Percentiles rank a stretch among this genome's conserved stretches.
phyloP scores from a whole-genome alignment of 441 rosid species.

The Pelargonium cotyledonis region DNA sequence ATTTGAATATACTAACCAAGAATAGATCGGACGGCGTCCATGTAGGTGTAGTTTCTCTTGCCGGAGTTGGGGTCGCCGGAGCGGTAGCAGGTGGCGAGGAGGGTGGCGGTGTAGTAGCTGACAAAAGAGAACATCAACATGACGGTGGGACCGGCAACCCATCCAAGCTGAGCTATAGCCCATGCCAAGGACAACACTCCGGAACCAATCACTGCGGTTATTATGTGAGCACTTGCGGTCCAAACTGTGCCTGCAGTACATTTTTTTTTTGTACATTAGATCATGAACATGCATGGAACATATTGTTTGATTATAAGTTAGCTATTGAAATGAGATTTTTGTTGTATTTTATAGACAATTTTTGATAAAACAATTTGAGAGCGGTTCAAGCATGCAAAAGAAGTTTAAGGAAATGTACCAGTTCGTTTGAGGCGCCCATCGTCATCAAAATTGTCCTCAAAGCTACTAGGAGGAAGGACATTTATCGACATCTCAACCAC shows the following conservation, averaged over 20 bases:
- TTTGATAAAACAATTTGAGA: too few species aligned
- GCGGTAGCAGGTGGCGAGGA: conserved; percentile 69
- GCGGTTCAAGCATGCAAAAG: too few species aligned
- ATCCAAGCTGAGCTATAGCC: conserved; percentile 9
- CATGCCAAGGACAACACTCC: conserved; percentile 13
- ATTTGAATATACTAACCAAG: conserved; percentile 37
- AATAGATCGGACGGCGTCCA: conserved; percentile 69
- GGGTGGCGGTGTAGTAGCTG: conserved; percentile 61
- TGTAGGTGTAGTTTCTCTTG: conserved; percentile 71
- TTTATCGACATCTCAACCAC: conserved; percentile 21
- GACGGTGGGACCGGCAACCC: conserved; percentile 6
- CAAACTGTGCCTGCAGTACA: neutral
- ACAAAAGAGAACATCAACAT: conserved; percentile 45
- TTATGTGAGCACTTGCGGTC: conserved; percentile 9
- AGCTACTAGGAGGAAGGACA: conserved; percentile 17
- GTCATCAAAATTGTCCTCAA: conserved; percentile 25
- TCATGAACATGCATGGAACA: neutral
- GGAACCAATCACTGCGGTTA: conserved; percentile 10
- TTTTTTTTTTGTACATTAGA: too few species aligned
- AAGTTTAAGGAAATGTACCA: conserved; percentile 10
- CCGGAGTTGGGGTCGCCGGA: conserved; percentile 70
- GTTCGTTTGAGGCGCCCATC: conserved; percentile 23
- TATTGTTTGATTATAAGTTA: too few species aligned
- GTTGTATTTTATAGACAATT: too few species aligned
- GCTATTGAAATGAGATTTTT: too few species aligned